Percentiles rank a stretch among this genome's conserved stretches.
These are phyloP conservation scores for Aspergillus phoenicis DNA, from an alignment of 2,329 filamentous ascomycete species.

Conservation along the genomic window DNA sequence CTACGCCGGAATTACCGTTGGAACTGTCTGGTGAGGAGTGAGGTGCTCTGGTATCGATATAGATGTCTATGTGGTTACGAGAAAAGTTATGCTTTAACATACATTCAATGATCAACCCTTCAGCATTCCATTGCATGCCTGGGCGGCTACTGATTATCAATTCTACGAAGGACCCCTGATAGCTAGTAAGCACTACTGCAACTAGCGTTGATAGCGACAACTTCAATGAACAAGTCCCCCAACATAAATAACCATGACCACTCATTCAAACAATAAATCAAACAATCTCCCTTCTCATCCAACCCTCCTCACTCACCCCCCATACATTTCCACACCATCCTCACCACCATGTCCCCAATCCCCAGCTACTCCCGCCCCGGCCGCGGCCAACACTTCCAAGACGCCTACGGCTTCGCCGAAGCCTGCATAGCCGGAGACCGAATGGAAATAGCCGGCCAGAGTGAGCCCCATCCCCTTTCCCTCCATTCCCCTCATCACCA, in stretches of 20 bases:
- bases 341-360: background rate
- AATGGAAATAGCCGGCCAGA: conserved; percentile 8
- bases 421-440: conserved; percentile 7
- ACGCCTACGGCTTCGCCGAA: conserved; percentile 5
- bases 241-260: too few species aligned
- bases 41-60: background rate
- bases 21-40: background rate
- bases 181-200: background rate
- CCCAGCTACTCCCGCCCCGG: conserved; percentile 10
- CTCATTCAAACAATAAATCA: too few species aligned
- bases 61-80: background rate
- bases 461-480: background rate
- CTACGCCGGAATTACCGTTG: background rate
- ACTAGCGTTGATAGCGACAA: background rate
- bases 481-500: background rate
- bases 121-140: too few species aligned
- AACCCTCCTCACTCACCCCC: too few species aligned
- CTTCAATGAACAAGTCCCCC: background rate
- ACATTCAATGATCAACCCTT: too few species aligned
- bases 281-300: too few species aligned
- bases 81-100: background rate
- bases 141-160: too few species aligned
- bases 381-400: conserved; percentile 9
- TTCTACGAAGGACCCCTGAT: too few species aligned
- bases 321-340: background rate